phyloP scores from a whole-genome alignment of 129 eudicot species.

The Centella asiatica region DNA sequence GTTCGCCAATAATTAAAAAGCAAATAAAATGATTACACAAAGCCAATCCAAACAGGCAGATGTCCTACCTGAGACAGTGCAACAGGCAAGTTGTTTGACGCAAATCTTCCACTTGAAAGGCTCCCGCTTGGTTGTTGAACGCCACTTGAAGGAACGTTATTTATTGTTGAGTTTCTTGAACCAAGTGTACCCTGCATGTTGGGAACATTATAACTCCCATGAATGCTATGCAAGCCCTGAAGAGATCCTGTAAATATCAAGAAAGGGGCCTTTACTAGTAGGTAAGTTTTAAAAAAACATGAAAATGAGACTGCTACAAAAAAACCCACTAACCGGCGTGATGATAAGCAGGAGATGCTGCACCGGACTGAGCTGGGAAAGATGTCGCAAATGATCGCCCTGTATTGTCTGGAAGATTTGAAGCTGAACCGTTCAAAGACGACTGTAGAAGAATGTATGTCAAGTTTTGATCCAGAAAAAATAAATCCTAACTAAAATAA shows the following conservation, averaged over 20 bases:
- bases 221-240: constrained; percentile 76
- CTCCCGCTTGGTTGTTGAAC: constrained; percentile 76
- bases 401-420: constrained; percentile 70
- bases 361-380: constrained; percentile 83
- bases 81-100: constrained; percentile 67
- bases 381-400: constrained; percentile 63
- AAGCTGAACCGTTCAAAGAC: constrained; percentile 70
- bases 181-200: constrained; percentile 72
- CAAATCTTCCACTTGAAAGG: constrained; percentile 80
- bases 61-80: constrained; percentile 71
- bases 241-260: constrained; percentile 42
- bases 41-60: not conserved
- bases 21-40: no score
- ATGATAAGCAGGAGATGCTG: constrained; percentile 73
- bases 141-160: constrained; percentile 68
- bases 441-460: constrained; percentile 44
- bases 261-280: not conserved
- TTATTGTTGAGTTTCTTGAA: constrained; percentile 71
- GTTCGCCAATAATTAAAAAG: no score
- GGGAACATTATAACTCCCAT: constrained; percentile 71
- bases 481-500: not conserved
- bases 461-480: not conserved
- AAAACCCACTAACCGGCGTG: constrained; percentile 54
- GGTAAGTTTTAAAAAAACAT: constrained; percentile 2
- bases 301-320: constrained; percentile 1